Evolutionary conservation across 1,284 basidiomycete genomes (phyloP).

Genomic region (Porogramme epimiltina): DNA sequence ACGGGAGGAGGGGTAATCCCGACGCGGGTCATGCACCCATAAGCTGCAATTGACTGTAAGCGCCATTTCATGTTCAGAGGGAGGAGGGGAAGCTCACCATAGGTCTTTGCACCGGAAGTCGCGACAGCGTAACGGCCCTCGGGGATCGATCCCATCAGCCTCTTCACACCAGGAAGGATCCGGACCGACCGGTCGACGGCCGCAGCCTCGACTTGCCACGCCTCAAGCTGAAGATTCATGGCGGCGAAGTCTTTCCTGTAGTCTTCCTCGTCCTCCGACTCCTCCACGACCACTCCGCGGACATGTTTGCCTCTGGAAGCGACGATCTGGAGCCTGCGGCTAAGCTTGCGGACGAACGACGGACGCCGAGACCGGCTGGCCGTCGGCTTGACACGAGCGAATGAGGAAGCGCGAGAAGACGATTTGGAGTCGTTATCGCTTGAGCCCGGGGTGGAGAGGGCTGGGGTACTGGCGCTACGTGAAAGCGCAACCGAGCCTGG

Average conservation of each 20-base stretch:
- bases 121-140: slow-evolving; percentile 72
- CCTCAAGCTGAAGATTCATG: slow-evolving; percentile 39
- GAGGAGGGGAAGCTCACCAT: slow-evolving; percentile 43
- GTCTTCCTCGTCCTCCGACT: slow-evolving; percentile 29
- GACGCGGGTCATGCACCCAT: slow-evolving; percentile 74
- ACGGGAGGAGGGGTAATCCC: slow-evolving; percentile 73
- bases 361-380: slow-evolving; percentile 46
- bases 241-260: slow-evolving; percentile 24
- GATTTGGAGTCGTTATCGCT: background rate
- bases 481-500: slow-evolving; percentile 29
- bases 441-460: background rate
- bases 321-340: slow-evolving; percentile 43
- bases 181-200: slow-evolving; percentile 67
- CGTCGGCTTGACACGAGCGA: slow-evolving; percentile 34
- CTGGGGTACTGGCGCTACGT: slow-evolving; percentile 16
- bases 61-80: too few relatives aligned
- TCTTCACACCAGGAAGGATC: slow-evolving; percentile 74
- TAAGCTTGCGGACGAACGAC: slow-evolving; percentile 51
- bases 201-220: slow-evolving; percentile 63
- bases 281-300: slow-evolving; percentile 36
- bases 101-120: slow-evolving; percentile 76
- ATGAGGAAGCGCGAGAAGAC: slow-evolving; percentile 42
- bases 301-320: slow-evolving; percentile 39
- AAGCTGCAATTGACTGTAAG: slow-evolving; percentile 38
- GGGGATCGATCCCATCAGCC: slow-evolving; percentile 70